Percentiles rank a stretch among this genome's conserved stretches.
Conservation (phyloP, 495 filamentous ascomycete species). For the Hypoxylon subgilvum region DNA sequence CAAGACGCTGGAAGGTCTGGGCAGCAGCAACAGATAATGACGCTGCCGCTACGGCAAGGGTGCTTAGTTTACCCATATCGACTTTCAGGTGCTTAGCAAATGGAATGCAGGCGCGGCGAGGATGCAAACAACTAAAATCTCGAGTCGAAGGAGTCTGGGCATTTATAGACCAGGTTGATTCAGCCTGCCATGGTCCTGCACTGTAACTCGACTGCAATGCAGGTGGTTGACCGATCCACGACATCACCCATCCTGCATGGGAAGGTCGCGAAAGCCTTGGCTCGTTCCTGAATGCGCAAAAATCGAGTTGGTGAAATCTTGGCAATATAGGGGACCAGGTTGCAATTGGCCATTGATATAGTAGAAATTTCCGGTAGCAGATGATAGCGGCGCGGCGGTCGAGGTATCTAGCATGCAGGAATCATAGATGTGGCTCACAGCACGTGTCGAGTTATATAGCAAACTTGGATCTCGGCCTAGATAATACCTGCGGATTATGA, state of each 20-base stretch:
- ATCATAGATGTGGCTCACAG: conserved; percentile 17
- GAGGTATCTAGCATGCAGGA: conserved; percentile 11
- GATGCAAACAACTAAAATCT: background rate
- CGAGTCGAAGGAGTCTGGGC: background rate
- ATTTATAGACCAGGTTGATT: conserved; percentile 17
- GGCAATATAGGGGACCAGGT: conserved; percentile 5
- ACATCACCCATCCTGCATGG: conserved; percentile 19
- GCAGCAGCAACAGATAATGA: conserved; percentile 49
- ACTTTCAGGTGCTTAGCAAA: conserved; percentile 3
- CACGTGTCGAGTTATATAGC: conserved; percentile 22
- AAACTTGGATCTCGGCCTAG: background rate
- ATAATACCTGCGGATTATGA: background rate
- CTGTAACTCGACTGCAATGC: conserved; percentile 11
- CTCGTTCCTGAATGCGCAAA: conserved; percentile 9
- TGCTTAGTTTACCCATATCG: conserved; percentile 37
- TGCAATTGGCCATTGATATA: conserved; percentile 19
- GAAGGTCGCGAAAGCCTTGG: conserved; percentile 33
- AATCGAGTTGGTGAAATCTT: conserved; percentile 19
- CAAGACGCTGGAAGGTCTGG: conserved; percentile 74
- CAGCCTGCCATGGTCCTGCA: conserved; percentile 3
- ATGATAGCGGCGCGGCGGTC: conserved; percentile 13
- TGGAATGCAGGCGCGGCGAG: conserved; percentile 2
- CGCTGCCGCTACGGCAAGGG: conserved; percentile 41
- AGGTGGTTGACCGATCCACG: conserved; percentile 13
- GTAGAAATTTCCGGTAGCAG: conserved; percentile 20